A percentile compares a stretch with the other conserved stretches of the same genome.
Conservation (phyloP, 2,329 filamentous ascomycete genomes). For the Xylariales sp. region DNA sequence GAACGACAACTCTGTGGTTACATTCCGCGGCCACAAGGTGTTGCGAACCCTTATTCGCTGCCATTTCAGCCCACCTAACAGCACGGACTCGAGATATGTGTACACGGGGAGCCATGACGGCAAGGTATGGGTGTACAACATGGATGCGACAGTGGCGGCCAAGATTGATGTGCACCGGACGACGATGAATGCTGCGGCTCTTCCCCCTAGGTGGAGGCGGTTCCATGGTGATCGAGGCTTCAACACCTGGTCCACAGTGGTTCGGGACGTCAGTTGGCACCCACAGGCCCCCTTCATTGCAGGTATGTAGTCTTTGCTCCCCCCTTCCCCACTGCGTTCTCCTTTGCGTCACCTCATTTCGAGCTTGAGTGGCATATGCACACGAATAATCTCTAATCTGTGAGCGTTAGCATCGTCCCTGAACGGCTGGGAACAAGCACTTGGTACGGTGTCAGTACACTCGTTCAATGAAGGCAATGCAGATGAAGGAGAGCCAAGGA, state of each 20-base stretch:
- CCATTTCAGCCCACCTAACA: constrained; percentile 85
- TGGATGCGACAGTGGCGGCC: constrained; percentile 79
- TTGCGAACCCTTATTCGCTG: constrained; percentile 88
- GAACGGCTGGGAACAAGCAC: constrained; percentile 71
- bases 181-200: constrained; percentile 59
- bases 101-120: constrained; percentile 90
- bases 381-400: background rate
- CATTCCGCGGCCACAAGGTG: constrained; percentile 86
- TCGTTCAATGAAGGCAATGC: constrained; percentile 65
- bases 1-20: constrained; percentile 86
- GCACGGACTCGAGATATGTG: constrained; percentile 86
- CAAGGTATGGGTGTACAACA: constrained; percentile 85
- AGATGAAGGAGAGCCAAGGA: constrained; percentile 58
- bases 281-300: constrained; percentile 76
- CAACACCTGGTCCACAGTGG: constrained; percentile 67
- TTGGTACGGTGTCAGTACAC: constrained; percentile 74
- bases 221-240: constrained; percentile 52
- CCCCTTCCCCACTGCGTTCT: constrained; percentile 1
- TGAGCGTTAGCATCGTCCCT: constrained; percentile 80
- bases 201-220: constrained; percentile 47
- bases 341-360: background rate
- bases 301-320: constrained; percentile 40
- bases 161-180: constrained; percentile 73
- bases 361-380: constrained; percentile 11
- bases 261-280: constrained; percentile 89